phyloP scores from a whole-genome alignment of 2,329 filamentous ascomycete genomes.

The Aspergillus fijiensis region DNA sequence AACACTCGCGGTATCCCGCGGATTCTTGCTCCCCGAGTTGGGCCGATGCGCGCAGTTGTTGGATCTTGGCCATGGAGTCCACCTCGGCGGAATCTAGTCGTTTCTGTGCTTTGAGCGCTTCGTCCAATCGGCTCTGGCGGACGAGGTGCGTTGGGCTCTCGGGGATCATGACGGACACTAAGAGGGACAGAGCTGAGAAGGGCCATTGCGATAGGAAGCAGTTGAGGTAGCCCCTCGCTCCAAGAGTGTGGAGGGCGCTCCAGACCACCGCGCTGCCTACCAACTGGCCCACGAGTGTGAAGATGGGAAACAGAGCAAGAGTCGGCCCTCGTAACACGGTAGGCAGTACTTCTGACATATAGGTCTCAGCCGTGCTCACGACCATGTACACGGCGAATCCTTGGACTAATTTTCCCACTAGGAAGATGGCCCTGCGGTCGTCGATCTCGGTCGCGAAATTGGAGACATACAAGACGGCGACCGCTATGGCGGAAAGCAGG shows the following conservation, averaged over 20 bases:
- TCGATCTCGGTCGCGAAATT: conserved; percentile 30
- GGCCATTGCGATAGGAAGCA: conserved; percentile 30
- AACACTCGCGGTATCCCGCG: conserved; percentile 29
- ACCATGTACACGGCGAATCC: conserved; percentile 49
- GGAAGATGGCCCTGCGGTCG: conserved; percentile 41
- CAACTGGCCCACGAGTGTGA: conserved; percentile 52
- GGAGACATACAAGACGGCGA: conserved; percentile 38
- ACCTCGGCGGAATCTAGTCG: conserved; percentile 48
- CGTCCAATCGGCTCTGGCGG: conserved; percentile 39
- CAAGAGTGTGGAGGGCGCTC: conserved; percentile 26
- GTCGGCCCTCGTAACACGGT: conserved; percentile 48
- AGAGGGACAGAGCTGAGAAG: conserved; percentile 41
- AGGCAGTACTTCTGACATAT: conserved; percentile 54
- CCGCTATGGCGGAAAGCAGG: conserved; percentile 38
- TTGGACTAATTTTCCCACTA: conserved; percentile 49
- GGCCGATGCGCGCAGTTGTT: conserved; percentile 43
- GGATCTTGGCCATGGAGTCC: conserved; percentile 35
- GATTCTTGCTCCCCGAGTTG: conserved; percentile 51
- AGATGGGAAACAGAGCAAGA: conserved; percentile 52
- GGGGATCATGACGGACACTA: conserved; percentile 48
- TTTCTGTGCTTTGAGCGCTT: conserved; percentile 46
- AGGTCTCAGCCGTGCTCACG: conserved; percentile 47
- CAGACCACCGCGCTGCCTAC: conserved; percentile 48
- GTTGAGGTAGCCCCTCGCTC: conserved; percentile 30
- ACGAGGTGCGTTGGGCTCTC: conserved; percentile 54